phyloP scores from a whole-genome alignment of 2,329 filamentous ascomycete species.

The Trichoderma cornu-damae region DNA sequence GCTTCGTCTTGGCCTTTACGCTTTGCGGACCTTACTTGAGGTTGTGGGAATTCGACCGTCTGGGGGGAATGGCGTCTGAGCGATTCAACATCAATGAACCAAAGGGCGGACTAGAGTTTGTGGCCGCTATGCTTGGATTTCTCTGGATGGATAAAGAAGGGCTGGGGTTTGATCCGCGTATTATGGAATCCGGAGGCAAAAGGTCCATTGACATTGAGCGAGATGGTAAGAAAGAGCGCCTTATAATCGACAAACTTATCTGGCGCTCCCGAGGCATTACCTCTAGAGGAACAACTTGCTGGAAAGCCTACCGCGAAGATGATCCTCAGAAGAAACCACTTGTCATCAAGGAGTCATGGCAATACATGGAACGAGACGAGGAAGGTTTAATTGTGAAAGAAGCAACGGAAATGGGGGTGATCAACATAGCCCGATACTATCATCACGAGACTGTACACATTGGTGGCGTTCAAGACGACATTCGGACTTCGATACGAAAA shows the following conservation, averaged over 20 bases:
- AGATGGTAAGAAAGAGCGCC: neutral
- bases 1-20: constrained; percentile 46
- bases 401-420: constrained; percentile 33
- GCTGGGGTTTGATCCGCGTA: constrained; percentile 43
- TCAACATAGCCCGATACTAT: constrained; percentile 41
- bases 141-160: constrained; percentile 25
- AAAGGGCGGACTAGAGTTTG: constrained; percentile 34
- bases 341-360: constrained; percentile 45
- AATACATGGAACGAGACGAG: constrained; percentile 36
- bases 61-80: constrained; percentile 42
- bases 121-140: constrained; percentile 39
- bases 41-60: constrained; percentile 42
- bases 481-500: neutral
- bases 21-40: constrained; percentile 42
- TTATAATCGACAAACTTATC: constrained; percentile 39
- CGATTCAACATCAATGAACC: constrained; percentile 42
- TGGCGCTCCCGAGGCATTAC: constrained; percentile 32
- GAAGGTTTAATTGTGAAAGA: constrained; percentile 35
- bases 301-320: constrained; percentile 38
- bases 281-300: constrained; percentile 41
- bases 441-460: constrained; percentile 39
- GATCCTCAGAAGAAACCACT: constrained; percentile 30
- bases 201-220: neutral
- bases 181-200: constrained; percentile 23
- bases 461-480: constrained; percentile 8